Conservation (phyloP, 768 basidiomycete species). For the Candolleomyces aberdarensis region DNA sequence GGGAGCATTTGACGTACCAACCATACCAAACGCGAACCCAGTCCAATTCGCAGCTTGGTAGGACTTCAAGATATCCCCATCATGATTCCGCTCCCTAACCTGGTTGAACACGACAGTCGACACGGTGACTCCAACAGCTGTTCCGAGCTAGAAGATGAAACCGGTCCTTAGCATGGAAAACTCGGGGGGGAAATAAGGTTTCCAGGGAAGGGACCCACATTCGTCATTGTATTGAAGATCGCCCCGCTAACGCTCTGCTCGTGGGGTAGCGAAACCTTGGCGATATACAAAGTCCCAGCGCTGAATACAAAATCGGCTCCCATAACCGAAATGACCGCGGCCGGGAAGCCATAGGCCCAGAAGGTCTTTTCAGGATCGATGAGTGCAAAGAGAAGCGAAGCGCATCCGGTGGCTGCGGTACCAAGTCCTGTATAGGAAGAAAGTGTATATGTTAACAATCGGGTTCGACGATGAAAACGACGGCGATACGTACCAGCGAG, state of each 20-base stretch:
- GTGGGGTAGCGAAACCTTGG: conserved; percentile 59
- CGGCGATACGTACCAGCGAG: conserved; percentile 47
- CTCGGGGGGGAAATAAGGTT: not conserved
- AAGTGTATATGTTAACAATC: not conserved
- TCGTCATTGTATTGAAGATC: conserved; percentile 76
- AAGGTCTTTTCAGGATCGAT: conserved; percentile 56
- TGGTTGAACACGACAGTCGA: conserved; percentile 68
- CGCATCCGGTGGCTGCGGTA: conserved; percentile 52
- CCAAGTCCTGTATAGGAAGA: conserved; percentile 32
- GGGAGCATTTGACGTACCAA: conserved; percentile 50
- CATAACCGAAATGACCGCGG: conserved; percentile 59
- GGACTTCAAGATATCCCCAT: conserved; percentile 39
- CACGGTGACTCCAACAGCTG: conserved; percentile 66
- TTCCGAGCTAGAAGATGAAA: conserved; percentile 51
- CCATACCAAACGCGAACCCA: conserved; percentile 54
- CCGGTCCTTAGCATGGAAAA: not conserved
- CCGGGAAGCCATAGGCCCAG: conserved; percentile 78
- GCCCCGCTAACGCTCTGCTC: conserved; percentile 79
- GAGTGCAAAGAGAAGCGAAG: conserved; percentile 65
- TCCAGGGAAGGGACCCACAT: conserved; percentile 34
- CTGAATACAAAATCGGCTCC: conserved; percentile 80
- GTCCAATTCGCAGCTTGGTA: conserved; percentile 70
- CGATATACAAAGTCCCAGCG: conserved; percentile 70
- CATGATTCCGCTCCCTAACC: conserved; percentile 13
- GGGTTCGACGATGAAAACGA: not conserved